phyloP scores from a whole-genome alignment of 2,329 filamentous ascomycete species.

The Beauveria bassiana region DNA sequence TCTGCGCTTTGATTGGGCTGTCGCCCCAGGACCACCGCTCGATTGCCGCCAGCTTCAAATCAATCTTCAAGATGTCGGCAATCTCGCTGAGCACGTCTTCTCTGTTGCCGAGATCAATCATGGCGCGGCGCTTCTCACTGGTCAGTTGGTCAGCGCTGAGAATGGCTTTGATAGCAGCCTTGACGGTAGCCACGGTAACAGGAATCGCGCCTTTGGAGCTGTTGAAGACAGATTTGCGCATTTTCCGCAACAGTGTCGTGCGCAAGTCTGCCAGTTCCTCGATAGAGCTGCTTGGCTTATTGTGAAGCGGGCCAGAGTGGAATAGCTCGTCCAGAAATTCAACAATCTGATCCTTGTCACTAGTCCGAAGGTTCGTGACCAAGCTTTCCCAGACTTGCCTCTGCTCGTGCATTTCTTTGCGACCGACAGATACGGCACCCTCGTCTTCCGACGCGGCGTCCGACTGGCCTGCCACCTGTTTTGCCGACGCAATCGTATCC shows the following conservation, averaged over 20 bases:
- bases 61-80: constrained; percentile 37
- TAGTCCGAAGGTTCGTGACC: constrained; percentile 43
- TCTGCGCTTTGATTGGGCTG: constrained; percentile 27
- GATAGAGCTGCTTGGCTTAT: neutral
- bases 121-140: constrained; percentile 10
- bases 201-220: neutral
- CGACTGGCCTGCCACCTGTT: neutral
- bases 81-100: constrained; percentile 30
- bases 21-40: constrained; percentile 32
- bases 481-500: neutral
- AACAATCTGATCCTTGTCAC: constrained; percentile 37
- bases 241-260: neutral
- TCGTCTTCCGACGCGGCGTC: neutral
- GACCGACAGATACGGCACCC: constrained; percentile 40
- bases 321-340: constrained; percentile 46
- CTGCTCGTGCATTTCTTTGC: constrained; percentile 45
- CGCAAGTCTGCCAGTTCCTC: constrained; percentile 3
- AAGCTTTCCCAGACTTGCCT: constrained; percentile 46
- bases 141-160: constrained; percentile 9
- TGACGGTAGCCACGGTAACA: neutral
- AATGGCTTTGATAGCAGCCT: constrained; percentile 3
- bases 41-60: constrained; percentile 25
- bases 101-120: constrained; percentile 8
- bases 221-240: neutral
- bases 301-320: constrained; percentile 2